Base-by-base conservation (phyloP, 257 asterid species). In the Nicotiana benthamiana region DNA sequence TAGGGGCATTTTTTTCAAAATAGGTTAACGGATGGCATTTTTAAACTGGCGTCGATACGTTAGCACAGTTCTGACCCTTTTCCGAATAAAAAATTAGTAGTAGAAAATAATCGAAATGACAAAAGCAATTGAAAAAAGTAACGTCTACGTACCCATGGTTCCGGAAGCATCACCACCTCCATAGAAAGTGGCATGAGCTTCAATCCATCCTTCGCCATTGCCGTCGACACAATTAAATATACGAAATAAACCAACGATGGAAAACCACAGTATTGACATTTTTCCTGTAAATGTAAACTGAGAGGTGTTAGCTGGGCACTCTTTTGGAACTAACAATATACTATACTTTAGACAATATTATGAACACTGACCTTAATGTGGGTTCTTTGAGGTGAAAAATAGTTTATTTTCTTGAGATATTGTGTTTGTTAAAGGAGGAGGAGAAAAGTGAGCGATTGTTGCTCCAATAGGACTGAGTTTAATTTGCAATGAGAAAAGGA, bases 161-260 rank as follows among this genome's bases (percentile, higher is more conserved):
- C 92, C 92, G 3, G 92, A 89, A 32, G 94, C 94, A 83, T 88
- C 93, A 18, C 90, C 90, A 57, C 93, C 91, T 9, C 95, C 93
- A 40, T 89, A 91, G 83, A 89, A 91, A 83, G 93, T 89, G 57
- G 95, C 95, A 85, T 87, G 91, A 70, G 93, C 93, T 32, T 85
- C 82, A 85, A 60, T 84, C 96, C 92, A 91, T n/a, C 92, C 96
- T 15, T 59, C 83, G 3, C 79, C 88, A 59, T 40, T 12, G 34
- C 86, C 86, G 9, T 78, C 82, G 46, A 74, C 90, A 59, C 78
- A 20, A 57, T 80, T 78, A 40, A 52, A 0, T 36, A 53, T 15
- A 75, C 36, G 53, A 78, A 83, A 61, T 22, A 82, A 36, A 28
- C 79, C 85, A 62, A 86, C 77, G 27, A 22, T 12, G 52, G 24